phyloP scores from a whole-genome alignment of 768 basidiomycete genomes.

The Tulasnella sp. region DNA sequence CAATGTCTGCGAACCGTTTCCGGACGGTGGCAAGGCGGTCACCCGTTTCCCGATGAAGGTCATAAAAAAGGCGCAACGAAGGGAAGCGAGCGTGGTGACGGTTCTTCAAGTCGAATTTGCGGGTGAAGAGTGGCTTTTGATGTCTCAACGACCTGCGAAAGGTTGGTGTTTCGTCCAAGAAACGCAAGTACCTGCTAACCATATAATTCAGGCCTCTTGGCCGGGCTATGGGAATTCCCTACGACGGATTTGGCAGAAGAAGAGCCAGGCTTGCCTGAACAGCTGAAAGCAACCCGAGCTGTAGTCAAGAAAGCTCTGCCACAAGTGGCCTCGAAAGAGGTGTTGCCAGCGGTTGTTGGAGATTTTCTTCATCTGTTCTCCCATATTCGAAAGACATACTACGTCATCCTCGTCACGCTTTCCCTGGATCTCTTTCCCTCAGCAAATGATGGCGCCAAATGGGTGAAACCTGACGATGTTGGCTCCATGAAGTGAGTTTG shows the following conservation, averaged over 20 bases:
- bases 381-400: conserved; percentile 79
- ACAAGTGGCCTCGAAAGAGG: background rate
- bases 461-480: conserved; percentile 15
- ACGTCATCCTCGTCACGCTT: conserved; percentile 32
- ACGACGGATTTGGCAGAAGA: conserved; percentile 48
- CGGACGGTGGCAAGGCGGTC: conserved; percentile 40
- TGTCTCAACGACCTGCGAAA: conserved; percentile 75
- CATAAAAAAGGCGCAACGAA: conserved; percentile 73
- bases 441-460: conserved; percentile 19
- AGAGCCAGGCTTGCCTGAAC: conserved; percentile 12
- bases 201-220: conserved; percentile 67
- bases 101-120: conserved; percentile 70
- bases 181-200: background rate
- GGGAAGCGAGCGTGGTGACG: conserved; percentile 80
- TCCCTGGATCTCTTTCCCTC: conserved; percentile 20
- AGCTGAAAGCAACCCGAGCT: conserved; percentile 40
- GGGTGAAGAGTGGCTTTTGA: conserved; percentile 58
- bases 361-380: conserved; percentile 73
- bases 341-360: conserved; percentile 6
- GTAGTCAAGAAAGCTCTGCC: conserved; percentile 54
- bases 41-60: conserved; percentile 84
- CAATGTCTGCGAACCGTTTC: conserved; percentile 58
- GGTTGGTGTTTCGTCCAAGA: conserved; percentile 44
- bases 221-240: conserved; percentile 86
- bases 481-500: conserved; percentile 29